Conservation (phyloP, 148 eudicot species). For the Rhododendron ovatum region DNA sequence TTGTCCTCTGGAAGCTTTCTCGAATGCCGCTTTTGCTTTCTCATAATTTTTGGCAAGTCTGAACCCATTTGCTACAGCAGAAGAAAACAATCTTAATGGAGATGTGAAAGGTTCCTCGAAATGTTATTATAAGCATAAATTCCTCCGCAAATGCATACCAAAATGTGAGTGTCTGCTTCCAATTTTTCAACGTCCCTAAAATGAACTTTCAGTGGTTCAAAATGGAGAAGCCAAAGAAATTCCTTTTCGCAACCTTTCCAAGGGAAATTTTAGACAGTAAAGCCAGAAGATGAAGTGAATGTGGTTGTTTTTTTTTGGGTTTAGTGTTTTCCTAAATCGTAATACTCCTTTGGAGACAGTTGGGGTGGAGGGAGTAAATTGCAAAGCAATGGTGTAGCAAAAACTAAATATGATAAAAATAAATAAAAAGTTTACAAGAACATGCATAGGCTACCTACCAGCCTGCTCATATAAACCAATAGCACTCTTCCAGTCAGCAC, state of each 20-base stretch:
- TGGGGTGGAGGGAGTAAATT: not conserved
- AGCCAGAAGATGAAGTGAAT: not conserved
- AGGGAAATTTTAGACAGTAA: not conserved
- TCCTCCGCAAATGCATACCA: not conserved
- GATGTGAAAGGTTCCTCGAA: not conserved
- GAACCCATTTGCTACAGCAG: slow-evolving; percentile 45
- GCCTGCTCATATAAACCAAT: slow-evolving; percentile 77
- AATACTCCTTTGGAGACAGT: not conserved
- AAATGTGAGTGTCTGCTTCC: not conserved
- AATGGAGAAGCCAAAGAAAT: not conserved
- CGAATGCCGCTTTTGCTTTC: slow-evolving; percentile 75
- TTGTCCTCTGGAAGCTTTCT: slow-evolving; percentile 90
- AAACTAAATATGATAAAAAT: not conserved
- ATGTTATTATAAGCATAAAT: not conserved
- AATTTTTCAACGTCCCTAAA: not conserved
- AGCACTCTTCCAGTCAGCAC: slow-evolving; percentile 83
- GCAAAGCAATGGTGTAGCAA: not conserved
- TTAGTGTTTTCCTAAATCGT: not conserved
- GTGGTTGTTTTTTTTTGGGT: not conserved
- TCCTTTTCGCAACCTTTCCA: not conserved
- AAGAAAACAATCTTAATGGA: slow-evolving; percentile 9
- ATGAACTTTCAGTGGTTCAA: not conserved
- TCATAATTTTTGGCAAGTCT: slow-evolving; percentile 64
- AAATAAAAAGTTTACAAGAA: not conserved
- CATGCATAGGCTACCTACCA: slow-evolving; percentile 28